These are phyloP conservation scores for Pleurotus tuber-regium DNA, from an alignment of 768 basidiomycete genomes.

Conservation along the genomic window DNA sequence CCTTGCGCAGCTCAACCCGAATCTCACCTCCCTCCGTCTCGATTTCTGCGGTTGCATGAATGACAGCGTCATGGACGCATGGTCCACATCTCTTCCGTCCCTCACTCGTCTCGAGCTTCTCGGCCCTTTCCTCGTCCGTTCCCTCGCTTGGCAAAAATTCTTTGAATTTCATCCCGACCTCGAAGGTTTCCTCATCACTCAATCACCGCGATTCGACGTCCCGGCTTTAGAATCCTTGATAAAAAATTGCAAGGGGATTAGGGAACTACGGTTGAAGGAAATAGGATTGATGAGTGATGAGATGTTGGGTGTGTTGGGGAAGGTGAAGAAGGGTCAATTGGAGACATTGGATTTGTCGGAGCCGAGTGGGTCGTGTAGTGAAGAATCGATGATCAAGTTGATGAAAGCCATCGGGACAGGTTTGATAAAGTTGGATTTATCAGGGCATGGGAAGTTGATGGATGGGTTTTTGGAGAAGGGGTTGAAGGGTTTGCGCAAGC, in stretches of 20 bases:
- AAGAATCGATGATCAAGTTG: conserved; percentile 54
- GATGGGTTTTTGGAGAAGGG: conserved; percentile 62
- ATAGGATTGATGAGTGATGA: conserved; percentile 67
- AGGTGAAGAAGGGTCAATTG: conserved; percentile 43
- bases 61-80: conserved; percentile 53
- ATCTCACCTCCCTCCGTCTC: conserved; percentile 73
- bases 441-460: conserved; percentile 61
- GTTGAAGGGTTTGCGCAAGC: conserved; percentile 40
- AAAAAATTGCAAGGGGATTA: conserved; percentile 47
- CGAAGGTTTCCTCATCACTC: conserved; percentile 73
- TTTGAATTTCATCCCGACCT: conserved; percentile 63
- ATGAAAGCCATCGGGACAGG: conserved; percentile 51
- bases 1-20: conserved; percentile 80
- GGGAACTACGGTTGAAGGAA: conserved; percentile 76
- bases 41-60: conserved; percentile 86
- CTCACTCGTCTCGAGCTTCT: conserved; percentile 77
- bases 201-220: conserved; percentile 83
- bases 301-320: conserved; percentile 54
- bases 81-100: conserved; percentile 60
- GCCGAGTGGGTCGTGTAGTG: conserved; percentile 45
- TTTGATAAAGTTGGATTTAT: conserved; percentile 67
- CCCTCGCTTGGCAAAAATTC: conserved; percentile 72
- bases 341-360: conserved; percentile 69
- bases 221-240: conserved; percentile 62
- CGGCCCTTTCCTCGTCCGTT: conserved; percentile 83